Conservation (phyloP, 1,284 basidiomycete species). For the Apiotrichum domesticum region DNA sequence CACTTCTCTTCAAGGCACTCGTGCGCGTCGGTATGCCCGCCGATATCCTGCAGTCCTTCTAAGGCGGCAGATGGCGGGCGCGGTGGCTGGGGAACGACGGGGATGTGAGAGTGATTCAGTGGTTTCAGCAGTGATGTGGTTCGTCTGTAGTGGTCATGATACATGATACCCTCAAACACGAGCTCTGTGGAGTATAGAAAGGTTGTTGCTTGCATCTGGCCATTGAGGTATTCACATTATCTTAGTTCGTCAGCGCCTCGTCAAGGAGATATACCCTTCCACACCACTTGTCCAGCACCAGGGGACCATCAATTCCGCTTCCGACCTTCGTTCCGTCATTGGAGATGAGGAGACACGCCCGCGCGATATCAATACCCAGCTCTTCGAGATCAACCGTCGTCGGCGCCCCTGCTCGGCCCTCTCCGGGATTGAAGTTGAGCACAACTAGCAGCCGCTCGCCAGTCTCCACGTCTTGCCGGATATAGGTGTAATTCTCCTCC, state of each 20-base stretch:
- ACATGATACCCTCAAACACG: too few species aligned
- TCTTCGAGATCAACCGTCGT: slow-evolving; percentile 5
- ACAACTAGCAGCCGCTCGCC: slow-evolving; percentile 27
- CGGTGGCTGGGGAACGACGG: too few species aligned
- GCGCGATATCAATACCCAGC: slow-evolving; percentile 18
- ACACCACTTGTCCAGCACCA: slow-evolving; percentile 22
- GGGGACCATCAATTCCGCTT: slow-evolving; percentile 11
- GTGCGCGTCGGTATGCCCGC: not conserved
- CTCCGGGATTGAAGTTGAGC: slow-evolving; percentile 34
- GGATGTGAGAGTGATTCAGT: too few species aligned
- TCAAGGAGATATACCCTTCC: slow-evolving; percentile 28
- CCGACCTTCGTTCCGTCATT: slow-evolving; percentile 20
- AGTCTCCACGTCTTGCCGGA: slow-evolving; percentile 31
- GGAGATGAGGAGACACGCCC: slow-evolving; percentile 23
- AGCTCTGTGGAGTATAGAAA: too few species aligned
- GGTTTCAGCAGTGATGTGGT: too few species aligned
- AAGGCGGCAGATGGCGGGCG: too few species aligned
- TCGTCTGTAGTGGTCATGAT: too few species aligned
- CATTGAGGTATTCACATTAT: too few species aligned
- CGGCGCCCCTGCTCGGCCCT: slow-evolving; percentile 14
- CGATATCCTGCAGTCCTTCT: not conserved
- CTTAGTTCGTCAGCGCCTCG: not conserved
- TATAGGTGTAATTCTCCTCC: slow-evolving; percentile 40
- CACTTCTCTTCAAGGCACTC: not conserved
- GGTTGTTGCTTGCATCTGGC: too few species aligned